These are phyloP conservation scores for Parmales sp. DNA, from an alignment of 108 stramenopile genomes.

Conservation along the genomic window DNA sequence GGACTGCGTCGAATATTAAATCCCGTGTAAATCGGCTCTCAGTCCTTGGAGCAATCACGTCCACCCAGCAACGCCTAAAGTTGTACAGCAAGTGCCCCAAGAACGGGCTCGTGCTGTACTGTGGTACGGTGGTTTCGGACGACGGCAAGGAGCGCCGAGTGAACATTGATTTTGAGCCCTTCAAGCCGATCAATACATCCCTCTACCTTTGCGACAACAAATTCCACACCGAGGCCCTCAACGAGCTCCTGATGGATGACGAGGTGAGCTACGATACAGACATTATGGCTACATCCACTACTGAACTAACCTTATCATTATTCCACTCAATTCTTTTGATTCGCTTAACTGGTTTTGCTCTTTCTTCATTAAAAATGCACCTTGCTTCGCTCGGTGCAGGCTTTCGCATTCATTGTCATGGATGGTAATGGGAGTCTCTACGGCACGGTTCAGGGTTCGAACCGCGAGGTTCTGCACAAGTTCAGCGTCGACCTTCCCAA, in stretches of 20 bases:
- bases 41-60: slow-evolving; percentile 94
- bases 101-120: slow-evolving; percentile 95
- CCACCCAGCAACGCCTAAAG: slow-evolving; percentile 96
- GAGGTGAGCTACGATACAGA: slow-evolving; percentile 46
- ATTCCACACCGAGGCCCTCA: slow-evolving; percentile 93
- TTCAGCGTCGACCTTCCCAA: slow-evolving; percentile 98
- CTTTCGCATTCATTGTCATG: slow-evolving; percentile 98
- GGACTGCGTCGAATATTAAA: slow-evolving; percentile 98
- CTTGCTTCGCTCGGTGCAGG: neutral
- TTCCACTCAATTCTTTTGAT: too few relatives aligned
- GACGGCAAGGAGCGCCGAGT: slow-evolving; percentile 97
- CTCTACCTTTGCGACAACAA: slow-evolving; percentile 98
- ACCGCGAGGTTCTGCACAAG: slow-evolving; percentile 88
- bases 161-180: slow-evolving; percentile 96
- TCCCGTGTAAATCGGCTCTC: slow-evolving; percentile 91
- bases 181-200: slow-evolving; percentile 98
- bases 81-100: slow-evolving; percentile 87
- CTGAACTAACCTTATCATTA: too few relatives aligned
- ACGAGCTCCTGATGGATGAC: slow-evolving; percentile 96
- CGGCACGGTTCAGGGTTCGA: slow-evolving; percentile 87
- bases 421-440: slow-evolving; percentile 97
- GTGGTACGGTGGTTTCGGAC: slow-evolving; percentile 95
- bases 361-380: too few relatives aligned
- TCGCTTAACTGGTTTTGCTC: too few relatives aligned
- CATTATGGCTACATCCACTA: too few relatives aligned